These are phyloP conservation scores for Scheffersomyces illinoinensis DNA, from an alignment of 1,139 yeast genomes.

Conservation along the genomic window DNA sequence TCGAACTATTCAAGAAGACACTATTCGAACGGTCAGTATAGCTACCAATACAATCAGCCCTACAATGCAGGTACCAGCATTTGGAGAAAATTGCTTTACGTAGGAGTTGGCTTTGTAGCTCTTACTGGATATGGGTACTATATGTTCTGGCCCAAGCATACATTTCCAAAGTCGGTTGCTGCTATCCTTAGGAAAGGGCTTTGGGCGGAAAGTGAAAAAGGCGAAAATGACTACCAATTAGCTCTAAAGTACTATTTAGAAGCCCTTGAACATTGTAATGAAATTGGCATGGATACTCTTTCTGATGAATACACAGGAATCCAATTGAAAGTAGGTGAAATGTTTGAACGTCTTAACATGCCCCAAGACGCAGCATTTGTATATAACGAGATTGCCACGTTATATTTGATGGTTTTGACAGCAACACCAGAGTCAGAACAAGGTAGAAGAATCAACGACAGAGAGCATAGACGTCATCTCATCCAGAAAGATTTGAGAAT, in stretches of 20 bases:
- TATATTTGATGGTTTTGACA: constrained; percentile 60
- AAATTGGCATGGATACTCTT: constrained; percentile 50
- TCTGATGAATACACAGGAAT: constrained; percentile 81
- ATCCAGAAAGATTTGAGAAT: constrained; percentile 73
- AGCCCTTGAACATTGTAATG: constrained; percentile 47
- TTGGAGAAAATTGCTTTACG: constrained; percentile 19
- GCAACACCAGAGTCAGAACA: constrained; percentile 26
- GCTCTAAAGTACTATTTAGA: constrained; percentile 66
- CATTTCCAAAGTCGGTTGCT: constrained; percentile 61
- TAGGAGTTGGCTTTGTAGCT: constrained; percentile 28
- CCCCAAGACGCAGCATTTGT: constrained; percentile 61
- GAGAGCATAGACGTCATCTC: constrained; percentile 51
- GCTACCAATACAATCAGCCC: constrained; percentile 14
- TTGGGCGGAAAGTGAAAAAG: constrained; percentile 80
- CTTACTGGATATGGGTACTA: constrained; percentile 45
- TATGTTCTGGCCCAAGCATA: constrained; percentile 62
- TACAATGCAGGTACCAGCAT: constrained; percentile 20
- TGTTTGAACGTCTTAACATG: constrained; percentile 71
- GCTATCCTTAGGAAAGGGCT: constrained; percentile 68
- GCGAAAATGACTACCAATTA: constrained; percentile 56
- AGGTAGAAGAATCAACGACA: constrained; percentile 21
- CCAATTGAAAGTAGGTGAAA: constrained; percentile 81
- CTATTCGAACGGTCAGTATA: constrained; percentile 5
- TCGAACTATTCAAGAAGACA: not conserved
- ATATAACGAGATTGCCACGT: constrained; percentile 66